These are phyloP conservation scores for Neofusicoccum sp. DNA, from an alignment of 2,329 filamentous ascomycete genomes.

Conservation along the genomic window DNA sequence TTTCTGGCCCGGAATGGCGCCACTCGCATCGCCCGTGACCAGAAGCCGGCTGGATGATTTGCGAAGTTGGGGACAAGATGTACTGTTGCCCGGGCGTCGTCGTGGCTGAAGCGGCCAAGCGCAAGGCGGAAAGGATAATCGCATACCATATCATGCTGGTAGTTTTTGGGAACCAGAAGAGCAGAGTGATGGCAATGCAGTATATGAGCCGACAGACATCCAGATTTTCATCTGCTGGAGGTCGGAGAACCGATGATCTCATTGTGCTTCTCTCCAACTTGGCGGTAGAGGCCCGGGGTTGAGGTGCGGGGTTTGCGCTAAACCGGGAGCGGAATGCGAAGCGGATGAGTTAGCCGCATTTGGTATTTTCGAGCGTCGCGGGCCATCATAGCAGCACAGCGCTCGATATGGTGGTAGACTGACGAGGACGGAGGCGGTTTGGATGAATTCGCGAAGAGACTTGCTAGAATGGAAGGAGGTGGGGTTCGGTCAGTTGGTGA, in stretches of 20 bases:
- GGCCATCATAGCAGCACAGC: too few species aligned
- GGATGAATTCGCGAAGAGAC: too few species aligned
- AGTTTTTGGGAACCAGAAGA: neutral
- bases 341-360: too few species aligned
- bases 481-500: too few species aligned
- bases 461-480: too few species aligned
- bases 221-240: neutral
- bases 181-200: too few species aligned
- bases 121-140: neutral
- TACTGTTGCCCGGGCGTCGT: neutral
- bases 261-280: too few species aligned
- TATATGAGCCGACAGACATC: too few species aligned
- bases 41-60: neutral
- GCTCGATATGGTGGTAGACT: too few species aligned
- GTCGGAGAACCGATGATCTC: neutral
- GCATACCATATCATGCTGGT: neutral
- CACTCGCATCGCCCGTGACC: neutral
- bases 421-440: too few species aligned
- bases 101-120: neutral
- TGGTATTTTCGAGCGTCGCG: too few species aligned
- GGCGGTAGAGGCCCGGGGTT: neutral
- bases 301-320: neutral
- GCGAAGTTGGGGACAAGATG: neutral
- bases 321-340: neutral
- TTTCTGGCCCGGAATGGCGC: neutral